Evolutionary conservation across 192 early-diverging fungal species (phyloP), one percentile per base, ranked within the genome.

Genomic region (Backusella sp.): DNA sequence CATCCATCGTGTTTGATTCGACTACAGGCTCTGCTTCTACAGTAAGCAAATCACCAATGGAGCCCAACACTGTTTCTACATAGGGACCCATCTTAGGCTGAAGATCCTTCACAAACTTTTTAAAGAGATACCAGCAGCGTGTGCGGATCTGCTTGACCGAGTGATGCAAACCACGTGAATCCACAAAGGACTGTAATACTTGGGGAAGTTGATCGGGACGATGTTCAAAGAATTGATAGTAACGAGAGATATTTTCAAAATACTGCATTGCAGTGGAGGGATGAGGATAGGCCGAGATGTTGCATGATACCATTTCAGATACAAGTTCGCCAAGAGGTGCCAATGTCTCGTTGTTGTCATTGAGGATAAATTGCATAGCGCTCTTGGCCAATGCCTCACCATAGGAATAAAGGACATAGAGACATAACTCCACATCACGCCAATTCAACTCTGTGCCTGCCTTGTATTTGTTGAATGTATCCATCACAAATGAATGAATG

Each of bases 41-140:
- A 9, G 91, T 88, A 44, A 96, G 86, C 76, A 98, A 80, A 73
- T 93, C 91, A 70, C 88, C 87, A 70, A 93, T 89, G 32, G 77
- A 88, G 53, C 77, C 80, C 34, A 94, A 66, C 2, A 94, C 89
- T 17, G 79, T 86, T 44, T 93, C 84, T 3, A 91, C 89, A 85
- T 86, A 92, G 28, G 84, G 84, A 4, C 77, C 84, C 76, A 93
- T 76, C 59, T 85, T 86, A 65, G 77, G 70, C 70, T 88, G 85
- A 36, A 95, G 84, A 30, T 83, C 80, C 78, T 95, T 94, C 32
- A 94, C 88, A 81, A 95, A 97, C 44, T 93, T 88, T 74, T 92
- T 86, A 74, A 98, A 95, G 26, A 97, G 83, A 79, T 98, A 97
- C 91, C 94, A 94, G 19, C 92, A 90, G 26, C 97, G 85, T 1